These are phyloP conservation scores for Phytophthora sp. DNA, from an alignment of 352 stramenopile species.

Conservation along the genomic window DNA sequence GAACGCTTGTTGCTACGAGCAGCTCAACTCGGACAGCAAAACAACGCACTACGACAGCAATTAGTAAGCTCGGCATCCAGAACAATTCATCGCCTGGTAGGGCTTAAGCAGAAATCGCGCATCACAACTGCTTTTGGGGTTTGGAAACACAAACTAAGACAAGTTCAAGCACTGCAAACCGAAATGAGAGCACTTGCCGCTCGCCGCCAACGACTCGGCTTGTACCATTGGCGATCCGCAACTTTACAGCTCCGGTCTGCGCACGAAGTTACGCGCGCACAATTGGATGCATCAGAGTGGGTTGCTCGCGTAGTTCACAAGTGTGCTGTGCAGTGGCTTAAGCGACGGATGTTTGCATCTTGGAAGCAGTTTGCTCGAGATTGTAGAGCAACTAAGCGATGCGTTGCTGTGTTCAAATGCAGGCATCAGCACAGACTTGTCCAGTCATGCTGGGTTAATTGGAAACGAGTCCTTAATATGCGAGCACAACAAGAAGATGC, in stretches of 20 bases:
- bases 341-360: constrained; percentile 3
- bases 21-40: constrained; percentile 21
- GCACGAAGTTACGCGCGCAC: neutral
- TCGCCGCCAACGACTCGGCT: neutral
- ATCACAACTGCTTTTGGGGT: neutral
- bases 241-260: neutral
- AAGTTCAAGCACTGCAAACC: neutral
- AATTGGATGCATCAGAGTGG: constrained; percentile 17
- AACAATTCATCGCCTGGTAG: constrained; percentile 10
- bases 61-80: constrained; percentile 1
- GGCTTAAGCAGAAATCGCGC: constrained; percentile 1
- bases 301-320: constrained; percentile 8
- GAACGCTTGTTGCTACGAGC: constrained; percentile 16
- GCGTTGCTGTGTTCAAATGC: neutral
- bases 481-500: constrained; percentile 1
- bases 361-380: constrained; percentile 11
- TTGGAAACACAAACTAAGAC: constrained; percentile 17
- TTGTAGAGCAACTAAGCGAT: constrained; percentile 1
- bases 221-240: constrained; percentile 5
- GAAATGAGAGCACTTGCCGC: neutral
- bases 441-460: constrained; percentile 12
- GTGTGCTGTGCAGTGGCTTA: constrained; percentile 17
- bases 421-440: constrained; percentile 10
- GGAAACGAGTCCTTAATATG: constrained; percentile 3
- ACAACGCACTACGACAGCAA: constrained; percentile 9